Base-by-base conservation (phyloP, 148 eudicot species). In the Bassia scoparia region DNA sequence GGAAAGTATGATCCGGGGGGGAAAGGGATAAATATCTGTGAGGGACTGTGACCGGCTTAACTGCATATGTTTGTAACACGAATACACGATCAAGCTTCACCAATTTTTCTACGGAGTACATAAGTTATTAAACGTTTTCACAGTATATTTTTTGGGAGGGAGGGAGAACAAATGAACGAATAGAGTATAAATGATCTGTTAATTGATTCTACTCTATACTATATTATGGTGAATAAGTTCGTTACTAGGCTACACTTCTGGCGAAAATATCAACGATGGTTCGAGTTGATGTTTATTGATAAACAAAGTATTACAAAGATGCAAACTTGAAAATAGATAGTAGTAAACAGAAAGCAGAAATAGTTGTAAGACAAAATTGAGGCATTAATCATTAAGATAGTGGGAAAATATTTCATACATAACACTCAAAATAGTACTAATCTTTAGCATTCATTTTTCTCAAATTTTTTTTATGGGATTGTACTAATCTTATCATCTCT, bases 321-420 rank as follows among this genome's bases (percentile, higher is more conserved):
- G 13, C 37, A 30, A 61, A 33, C 43, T 6, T 26, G 24, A 38
- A 60, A 11, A 5, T 33, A 46, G 20, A 9, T 8, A 31, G 20
- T 2, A 38, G 65, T 0, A 38, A 76, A 41, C 46, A 41, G 38
- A 31, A 33, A 54, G 63, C 8, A 55, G 3, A 63, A 61, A 43
- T 49, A 73, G 3, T 49, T 30, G 33, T 13, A 63, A 68, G 21
- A 74, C 54, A 80, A 70, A 75, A 66, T 33, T 18, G 53, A 46
- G 23, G 38, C 71, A 48, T 65, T 43, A 70, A 70, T 80, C 78
- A 80, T 66, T 75, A 67, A 72, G 56, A 78, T 64, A 65, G 52
- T 26, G 76, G 71, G 78, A 59, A 76, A 70, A 58, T 38, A 27
- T 70, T 21, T 34, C 61, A 52, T 61, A 35, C 67, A 75, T 52